Evolutionary conservation across 1,139 yeast species (phyloP), one percentile per base, ranked within the genome.

Genomic region (Candida gigantensis): DNA sequence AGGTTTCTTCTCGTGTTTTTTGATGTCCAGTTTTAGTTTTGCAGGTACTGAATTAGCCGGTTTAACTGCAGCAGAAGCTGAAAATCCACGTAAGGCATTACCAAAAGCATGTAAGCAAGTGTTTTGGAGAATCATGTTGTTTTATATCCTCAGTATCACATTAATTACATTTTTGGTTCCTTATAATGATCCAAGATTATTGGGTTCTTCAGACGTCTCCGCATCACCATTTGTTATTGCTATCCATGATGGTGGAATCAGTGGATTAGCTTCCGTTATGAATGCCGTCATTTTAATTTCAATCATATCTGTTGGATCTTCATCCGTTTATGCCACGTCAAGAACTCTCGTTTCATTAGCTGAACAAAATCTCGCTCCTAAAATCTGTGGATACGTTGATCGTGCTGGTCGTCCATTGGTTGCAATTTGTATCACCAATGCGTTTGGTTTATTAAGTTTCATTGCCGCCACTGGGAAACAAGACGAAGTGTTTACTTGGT

Each of bases 211-310:
- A 7, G 56, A 52, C 38, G 53, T 52, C 5, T 44, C 52, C n/a
- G 57, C 57, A 3, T 52, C 57, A 5, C 59, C 58, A 8, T 34
- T 78, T 47, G 84, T 79, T 39, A 74, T 79, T 55, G 82, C 84
- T 28, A 71, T 79, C 42, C 65, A 58, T 30, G 65, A 69, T 34
- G 79, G 74, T 31, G 80, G 80, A 44, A 68, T 76, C 46, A 60
- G 57, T 31, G 81, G 78, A 41, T 65, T 82, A 39, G 81, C 80
- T 39, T 70, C 72, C 40, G 78, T 67, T 34, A 59, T 74, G 55
- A 74, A 74, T 47, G 78, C 70, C 9, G 75, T 74, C 20, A 72
- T 74, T 40, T 51, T 74, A 44, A 53, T 74, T 32, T 68, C 78
- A 1, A 77, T 72, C 17, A 55, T 70, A 25, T 72, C 77, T 16